phyloP scores from a whole-genome alignment of 78 protist genomes.

The Dictyostelium intermedium region DNA sequence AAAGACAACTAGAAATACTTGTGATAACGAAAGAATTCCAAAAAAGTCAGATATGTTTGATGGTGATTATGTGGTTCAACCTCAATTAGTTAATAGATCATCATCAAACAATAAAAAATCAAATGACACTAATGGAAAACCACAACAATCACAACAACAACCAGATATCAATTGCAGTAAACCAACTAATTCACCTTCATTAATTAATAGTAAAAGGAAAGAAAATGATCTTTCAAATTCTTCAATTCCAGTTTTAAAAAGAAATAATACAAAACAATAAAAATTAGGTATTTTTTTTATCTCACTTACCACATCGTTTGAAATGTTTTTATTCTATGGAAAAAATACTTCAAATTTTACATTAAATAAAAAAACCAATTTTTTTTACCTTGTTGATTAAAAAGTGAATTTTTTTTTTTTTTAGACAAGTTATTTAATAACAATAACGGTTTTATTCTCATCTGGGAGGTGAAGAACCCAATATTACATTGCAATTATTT shows the following conservation, averaged over 20 bases:
- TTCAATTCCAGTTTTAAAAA: neutral
- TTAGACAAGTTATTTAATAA: too few relatives aligned
- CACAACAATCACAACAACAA: neutral
- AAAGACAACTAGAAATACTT: neutral
- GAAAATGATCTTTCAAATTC: neutral
- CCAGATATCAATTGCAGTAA: neutral
- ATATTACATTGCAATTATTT: too few relatives aligned
- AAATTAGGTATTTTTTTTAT: neutral
- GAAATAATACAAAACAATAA: neutral
- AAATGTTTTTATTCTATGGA: too few relatives aligned
- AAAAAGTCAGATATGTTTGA: slow-evolving; percentile 11
- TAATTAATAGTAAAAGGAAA: neutral
- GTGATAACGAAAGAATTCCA: neutral
- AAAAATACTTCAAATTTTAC: too few relatives aligned
- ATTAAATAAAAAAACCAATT: too few relatives aligned
- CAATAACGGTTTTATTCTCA: too few relatives aligned
- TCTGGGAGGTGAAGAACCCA: too few relatives aligned
- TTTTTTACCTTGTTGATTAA: too few relatives aligned
- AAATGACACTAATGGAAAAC: neutral
- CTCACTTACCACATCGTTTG: too few relatives aligned
- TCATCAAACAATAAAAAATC: slow-evolving; percentile 2
- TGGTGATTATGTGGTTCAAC: neutral
- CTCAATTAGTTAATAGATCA: neutral
- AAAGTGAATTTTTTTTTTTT: too few relatives aligned
- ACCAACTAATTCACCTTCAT: neutral